Percentiles rank a stretch among this genome's conserved stretches.
phyloP scores from a whole-genome alignment of 257 asterid species.

The Anisodus acutangulus region DNA sequence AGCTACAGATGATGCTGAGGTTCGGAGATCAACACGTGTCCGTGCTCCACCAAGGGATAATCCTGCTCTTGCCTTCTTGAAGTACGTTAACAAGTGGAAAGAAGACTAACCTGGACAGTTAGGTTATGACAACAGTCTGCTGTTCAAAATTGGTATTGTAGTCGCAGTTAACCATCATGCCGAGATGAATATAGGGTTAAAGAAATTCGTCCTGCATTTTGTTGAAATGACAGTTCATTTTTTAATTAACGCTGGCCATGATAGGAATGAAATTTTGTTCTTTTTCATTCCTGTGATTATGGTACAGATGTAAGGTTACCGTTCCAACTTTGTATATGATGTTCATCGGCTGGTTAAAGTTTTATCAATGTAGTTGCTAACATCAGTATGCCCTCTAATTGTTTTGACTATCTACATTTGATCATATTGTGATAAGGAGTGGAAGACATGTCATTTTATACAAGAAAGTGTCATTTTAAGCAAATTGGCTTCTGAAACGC shows the following conservation, averaged over 20 bases:
- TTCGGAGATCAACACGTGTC: constrained; percentile 89
- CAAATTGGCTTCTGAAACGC: background rate
- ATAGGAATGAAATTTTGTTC: constrained; percentile 35
- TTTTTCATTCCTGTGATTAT: constrained; percentile 34
- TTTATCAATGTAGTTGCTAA: constrained; percentile 2
- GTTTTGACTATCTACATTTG: background rate
- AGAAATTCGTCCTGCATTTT: constrained; percentile 31
- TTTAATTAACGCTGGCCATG: constrained; percentile 38
- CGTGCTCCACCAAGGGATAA: constrained; percentile 82
- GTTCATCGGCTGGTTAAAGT: background rate
- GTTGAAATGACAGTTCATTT: constrained; percentile 44
- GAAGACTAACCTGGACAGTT: constrained; percentile 41
- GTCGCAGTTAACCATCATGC: background rate
- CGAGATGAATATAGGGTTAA: constrained; percentile 14
- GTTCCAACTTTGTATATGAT: constrained; percentile 30
- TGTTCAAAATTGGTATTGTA: constrained; percentile 14
- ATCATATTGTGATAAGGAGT: background rate
- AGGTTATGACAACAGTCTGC: background rate
- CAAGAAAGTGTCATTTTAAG: constrained; percentile 21
- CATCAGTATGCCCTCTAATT: background rate
- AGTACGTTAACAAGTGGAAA: constrained; percentile 92
- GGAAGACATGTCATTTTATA: background rate
- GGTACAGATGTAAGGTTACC: constrained; percentile 29
- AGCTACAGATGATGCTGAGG: constrained; percentile 72
- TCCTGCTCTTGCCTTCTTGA: constrained; percentile 74